phyloP scores from a whole-genome alignment of 2,329 filamentous ascomycete genomes.

The Thermomyces lanuginosus region DNA sequence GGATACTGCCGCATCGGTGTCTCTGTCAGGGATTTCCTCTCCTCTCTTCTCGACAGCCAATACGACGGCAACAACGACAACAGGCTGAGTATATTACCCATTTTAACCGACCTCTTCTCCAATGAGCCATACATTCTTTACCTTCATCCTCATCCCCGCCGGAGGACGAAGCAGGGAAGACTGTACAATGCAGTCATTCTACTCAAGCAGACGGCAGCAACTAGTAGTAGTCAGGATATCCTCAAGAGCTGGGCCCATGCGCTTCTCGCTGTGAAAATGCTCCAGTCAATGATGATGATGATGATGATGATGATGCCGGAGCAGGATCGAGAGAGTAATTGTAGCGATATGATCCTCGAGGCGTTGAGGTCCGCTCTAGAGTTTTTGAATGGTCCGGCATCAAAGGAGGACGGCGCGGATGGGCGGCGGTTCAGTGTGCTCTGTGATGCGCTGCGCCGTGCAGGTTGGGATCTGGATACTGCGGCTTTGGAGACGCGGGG shows the following conservation, averaged over 20 bases:
- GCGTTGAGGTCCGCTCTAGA: too few species aligned
- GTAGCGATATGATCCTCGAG: slow-evolving; percentile 27
- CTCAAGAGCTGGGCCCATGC: slow-evolving; percentile 49
- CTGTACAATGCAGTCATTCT: slow-evolving; percentile 39
- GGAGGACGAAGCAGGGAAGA: slow-evolving; percentile 2
- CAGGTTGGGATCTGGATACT: slow-evolving; percentile 51
- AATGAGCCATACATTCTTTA: slow-evolving; percentile 46
- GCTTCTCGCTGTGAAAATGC: slow-evolving; percentile 29
- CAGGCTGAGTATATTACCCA: slow-evolving; percentile 17
- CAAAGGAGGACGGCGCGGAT: too few species aligned
- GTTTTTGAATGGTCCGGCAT: slow-evolving; percentile 25
- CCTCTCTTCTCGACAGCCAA: too few species aligned
- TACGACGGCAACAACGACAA: slow-evolving; percentile 1
- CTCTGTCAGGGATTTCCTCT: slow-evolving; percentile 18
- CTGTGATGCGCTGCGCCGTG: slow-evolving; percentile 31
- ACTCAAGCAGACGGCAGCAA: slow-evolving; percentile 53
- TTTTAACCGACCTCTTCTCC: slow-evolving; percentile 35
- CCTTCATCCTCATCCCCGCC: slow-evolving; percentile 20
- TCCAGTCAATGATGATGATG: slow-evolving; percentile 5
- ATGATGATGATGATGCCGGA: not conserved
- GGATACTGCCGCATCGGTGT: slow-evolving; percentile 42
- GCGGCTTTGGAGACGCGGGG: slow-evolving; percentile 51
- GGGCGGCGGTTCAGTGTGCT: too few species aligned
- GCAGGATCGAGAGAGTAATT: slow-evolving; percentile 3
- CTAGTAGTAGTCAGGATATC: too few species aligned